These are phyloP conservation scores for Psilocybe cubensis DNA, from an alignment of 768 basidiomycete genomes.

Conservation along the genomic window DNA sequence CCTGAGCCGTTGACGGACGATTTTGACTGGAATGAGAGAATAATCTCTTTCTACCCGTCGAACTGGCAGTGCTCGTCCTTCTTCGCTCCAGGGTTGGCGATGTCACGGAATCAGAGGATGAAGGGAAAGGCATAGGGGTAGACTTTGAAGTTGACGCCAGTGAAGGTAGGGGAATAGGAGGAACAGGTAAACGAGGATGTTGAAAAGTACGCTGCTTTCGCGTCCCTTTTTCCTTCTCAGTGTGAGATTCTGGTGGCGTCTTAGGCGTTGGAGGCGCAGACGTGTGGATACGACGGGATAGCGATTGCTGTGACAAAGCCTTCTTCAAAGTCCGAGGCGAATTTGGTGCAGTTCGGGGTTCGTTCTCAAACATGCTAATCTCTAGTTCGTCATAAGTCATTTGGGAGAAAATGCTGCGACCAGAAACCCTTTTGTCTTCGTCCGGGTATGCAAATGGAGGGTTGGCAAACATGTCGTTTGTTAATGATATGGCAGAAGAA, in stretches of 20 bases:
- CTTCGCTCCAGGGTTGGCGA: constrained; percentile 21
- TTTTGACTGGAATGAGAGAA: constrained; percentile 62
- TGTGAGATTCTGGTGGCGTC: constrained; percentile 29
- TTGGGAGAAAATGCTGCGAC: constrained; percentile 24
- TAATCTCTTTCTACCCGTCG: constrained; percentile 53
- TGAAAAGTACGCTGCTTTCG: constrained; percentile 70
- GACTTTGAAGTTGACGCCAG: constrained; percentile 35
- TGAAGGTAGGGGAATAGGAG: constrained; percentile 47
- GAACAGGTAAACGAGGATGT: constrained; percentile 57
- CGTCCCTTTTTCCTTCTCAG: constrained; percentile 38
- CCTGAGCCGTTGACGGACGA: constrained; percentile 55
- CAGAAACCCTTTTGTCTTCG: constrained; percentile 29
- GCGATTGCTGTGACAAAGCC: constrained; percentile 59
- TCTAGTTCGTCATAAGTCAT: constrained; percentile 16
- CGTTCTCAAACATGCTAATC: constrained; percentile 16
- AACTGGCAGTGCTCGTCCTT: constrained; percentile 33
- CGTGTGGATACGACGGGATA: constrained; percentile 36
- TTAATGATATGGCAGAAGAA: constrained; percentile 40
- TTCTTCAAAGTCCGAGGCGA: constrained; percentile 50
- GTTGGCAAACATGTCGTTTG: constrained; percentile 27
- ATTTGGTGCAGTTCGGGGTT: constrained; percentile 21
- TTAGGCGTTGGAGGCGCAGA: constrained; percentile 30
- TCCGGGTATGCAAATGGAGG: constrained; percentile 30
- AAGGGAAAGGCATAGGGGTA: constrained; percentile 24
- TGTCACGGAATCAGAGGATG: constrained; percentile 17